Percentiles rank a stretch among this genome's conserved stretches.
Evolutionary conservation across 2,329 filamentous ascomycete genomes (phyloP).

Genomic region (Ophiocordyceps sinensis): DNA sequence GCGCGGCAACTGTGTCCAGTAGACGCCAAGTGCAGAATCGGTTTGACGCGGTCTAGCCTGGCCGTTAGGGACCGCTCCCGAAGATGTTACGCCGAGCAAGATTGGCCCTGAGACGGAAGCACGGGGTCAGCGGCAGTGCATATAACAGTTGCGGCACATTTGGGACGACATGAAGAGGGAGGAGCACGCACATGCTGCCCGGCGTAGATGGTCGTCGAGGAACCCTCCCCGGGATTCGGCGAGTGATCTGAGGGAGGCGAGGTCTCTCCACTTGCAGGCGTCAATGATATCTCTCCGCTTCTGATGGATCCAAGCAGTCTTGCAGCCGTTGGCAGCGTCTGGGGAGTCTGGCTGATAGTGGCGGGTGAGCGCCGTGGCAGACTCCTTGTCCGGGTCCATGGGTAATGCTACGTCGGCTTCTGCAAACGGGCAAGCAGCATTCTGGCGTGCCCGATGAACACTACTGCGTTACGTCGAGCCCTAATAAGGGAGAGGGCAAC

Average conservation of each 20-base stretch:
- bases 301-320: slow-evolving; percentile 8
- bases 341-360: neutral
- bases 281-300: slow-evolving; percentile 28
- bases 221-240: slow-evolving; percentile 54
- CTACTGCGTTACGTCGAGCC: neutral
- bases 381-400: slow-evolving; percentile 6
- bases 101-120: slow-evolving; percentile 39
- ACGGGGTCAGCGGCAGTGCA: too few species aligned
- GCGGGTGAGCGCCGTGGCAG: slow-evolving; percentile 3
- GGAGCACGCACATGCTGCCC: slow-evolving; percentile 56
- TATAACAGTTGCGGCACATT: neutral
- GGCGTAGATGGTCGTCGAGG: slow-evolving; percentile 51
- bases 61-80: slow-evolving; percentile 2
- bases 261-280: slow-evolving; percentile 45
- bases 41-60: slow-evolving; percentile 1
- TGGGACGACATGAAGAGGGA: slow-evolving; percentile 20
- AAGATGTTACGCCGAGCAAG: slow-evolving; percentile 29
- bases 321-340: neutral
- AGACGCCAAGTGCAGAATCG: slow-evolving; percentile 3
- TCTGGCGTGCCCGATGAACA: neutral
- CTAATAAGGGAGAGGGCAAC: neutral
- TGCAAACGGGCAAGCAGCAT: neutral
- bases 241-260: slow-evolving; percentile 38
- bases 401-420: neutral
- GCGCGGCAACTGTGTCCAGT: slow-evolving; percentile 50